These are phyloP conservation scores for Stephanodiscus minutulus DNA, from an alignment of 108 stramenopile species.

Conservation along the genomic window DNA sequence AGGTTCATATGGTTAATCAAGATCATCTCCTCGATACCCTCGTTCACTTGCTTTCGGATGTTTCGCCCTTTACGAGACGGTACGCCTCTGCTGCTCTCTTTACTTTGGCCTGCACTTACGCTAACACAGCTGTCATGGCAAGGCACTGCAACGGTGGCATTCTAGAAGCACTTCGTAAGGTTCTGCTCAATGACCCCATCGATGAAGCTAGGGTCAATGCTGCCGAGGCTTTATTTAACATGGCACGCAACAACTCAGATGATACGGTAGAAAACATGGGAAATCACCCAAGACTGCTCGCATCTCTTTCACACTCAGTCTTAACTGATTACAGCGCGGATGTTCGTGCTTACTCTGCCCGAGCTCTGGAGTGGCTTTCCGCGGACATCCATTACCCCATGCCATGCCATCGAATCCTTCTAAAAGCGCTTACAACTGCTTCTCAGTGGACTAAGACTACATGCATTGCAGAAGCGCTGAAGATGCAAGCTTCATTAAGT, in stretches of 20 bases:
- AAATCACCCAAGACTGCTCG: slow-evolving; percentile 39
- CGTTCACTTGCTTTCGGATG: slow-evolving; percentile 40
- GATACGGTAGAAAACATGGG: slow-evolving; percentile 46
- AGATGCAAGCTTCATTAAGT: slow-evolving; percentile 37
- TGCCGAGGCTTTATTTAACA: slow-evolving; percentile 50
- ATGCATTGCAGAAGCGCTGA: slow-evolving; percentile 48
- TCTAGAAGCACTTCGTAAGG: slow-evolving; percentile 42
- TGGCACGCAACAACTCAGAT: slow-evolving; percentile 49
- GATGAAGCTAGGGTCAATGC: slow-evolving; percentile 53
- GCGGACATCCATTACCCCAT: slow-evolving; percentile 47
- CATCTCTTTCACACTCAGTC: slow-evolving; percentile 50
- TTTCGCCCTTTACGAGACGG: slow-evolving; percentile 51
- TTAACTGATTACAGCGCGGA: slow-evolving; percentile 49
- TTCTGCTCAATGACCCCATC: slow-evolving; percentile 47
- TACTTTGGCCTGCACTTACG: slow-evolving; percentile 55
- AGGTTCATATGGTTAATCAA: slow-evolving; percentile 52
- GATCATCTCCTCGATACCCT: slow-evolving; percentile 53
- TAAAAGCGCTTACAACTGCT: slow-evolving; percentile 39
- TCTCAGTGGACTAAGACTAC: slow-evolving; percentile 54
- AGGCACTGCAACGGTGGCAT: slow-evolving; percentile 53
- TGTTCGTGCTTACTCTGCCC: slow-evolving; percentile 46
- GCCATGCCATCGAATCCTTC: slow-evolving; percentile 30
- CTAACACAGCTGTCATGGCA: slow-evolving; percentile 52
- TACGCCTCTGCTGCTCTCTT: slow-evolving; percentile 62
- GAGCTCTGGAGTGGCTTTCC: slow-evolving; percentile 50